Base-by-base conservation (phyloP, 176 grass and related monocot genomes). In the Aegilops tauschii region DNA sequence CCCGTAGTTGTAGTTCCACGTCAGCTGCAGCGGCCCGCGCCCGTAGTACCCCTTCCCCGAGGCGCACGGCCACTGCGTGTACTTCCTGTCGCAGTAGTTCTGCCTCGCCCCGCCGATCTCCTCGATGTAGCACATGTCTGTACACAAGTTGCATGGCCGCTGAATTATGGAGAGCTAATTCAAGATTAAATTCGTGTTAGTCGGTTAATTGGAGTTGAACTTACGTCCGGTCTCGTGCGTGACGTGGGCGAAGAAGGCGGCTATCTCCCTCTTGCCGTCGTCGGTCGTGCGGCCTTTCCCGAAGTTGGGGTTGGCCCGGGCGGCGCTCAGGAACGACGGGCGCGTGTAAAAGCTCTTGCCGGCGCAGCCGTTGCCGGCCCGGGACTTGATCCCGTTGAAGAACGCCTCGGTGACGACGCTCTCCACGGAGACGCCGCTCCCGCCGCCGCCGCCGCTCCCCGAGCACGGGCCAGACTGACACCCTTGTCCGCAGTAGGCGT, bases 1-100 rank as follows among this genome's bases (percentile, higher is more conserved):
- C 4, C 93, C 93, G 65, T 98, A 98, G 83, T 98, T 98, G 76
- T 37, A 98, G 87, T 95, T 98, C 90, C 93, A 95, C 17, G 93
- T 85, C 3, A 98, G 31, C 61, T 94, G 93, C 44, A 95, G 64
- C 12, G 95, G 91, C 0, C 89, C 93, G 5, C 96, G 90, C 10
- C 93, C 96, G 49, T 80, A 92, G 96, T 98, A 98, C 3, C 25
- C 37, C 79, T 92, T 83, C 1, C 82, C 88, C 18, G 75, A 1
- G 3, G 49, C 39, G 62, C 93, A 95, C 7, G 93, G 92, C 71
- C 89, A 98, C 58, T 94, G 42, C 4, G 3, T 90, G 10, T 87
- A 78, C 4, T 0, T 85, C 34, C 61, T 0, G 61, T 97, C 86
- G 34, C 93, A 98, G 83, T 93, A 98, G 86, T 76, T 10, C 52